A percentile compares a stretch with the other conserved stretches of the same genome.
Evolutionary conservation across 208 protist species (phyloP).

Genomic region (Trypanosoma lewisi): DNA sequence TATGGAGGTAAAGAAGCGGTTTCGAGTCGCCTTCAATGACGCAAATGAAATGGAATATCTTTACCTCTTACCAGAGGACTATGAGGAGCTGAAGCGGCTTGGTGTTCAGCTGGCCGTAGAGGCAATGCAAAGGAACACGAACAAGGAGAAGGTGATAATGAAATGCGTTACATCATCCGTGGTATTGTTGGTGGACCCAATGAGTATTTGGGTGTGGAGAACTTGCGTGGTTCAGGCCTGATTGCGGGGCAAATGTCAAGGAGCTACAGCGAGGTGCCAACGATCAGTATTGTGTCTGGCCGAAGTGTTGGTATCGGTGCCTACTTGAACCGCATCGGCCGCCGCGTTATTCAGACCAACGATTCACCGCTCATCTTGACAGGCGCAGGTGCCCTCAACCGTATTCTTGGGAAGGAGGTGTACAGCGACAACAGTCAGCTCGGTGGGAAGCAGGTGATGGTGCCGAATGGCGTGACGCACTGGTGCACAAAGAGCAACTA

Average conservation of each 20-base stretch:
- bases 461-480: slow-evolving; percentile 96
- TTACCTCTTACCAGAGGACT: slow-evolving; percentile 92
- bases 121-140: slow-evolving; percentile 30
- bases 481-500: slow-evolving; percentile 85
- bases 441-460: slow-evolving; percentile 97
- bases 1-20: slow-evolving; percentile 91
- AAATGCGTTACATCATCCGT: slow-evolving; percentile 83
- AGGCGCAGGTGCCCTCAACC: slow-evolving; percentile 90
- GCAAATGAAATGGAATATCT: slow-evolving; percentile 93
- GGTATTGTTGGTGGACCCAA: slow-evolving; percentile 90
- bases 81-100: slow-evolving; percentile 41
- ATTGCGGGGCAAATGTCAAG: slow-evolving; percentile 97
- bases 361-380: slow-evolving; percentile 95
- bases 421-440: slow-evolving; percentile 97
- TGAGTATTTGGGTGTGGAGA: slow-evolving; percentile 97
- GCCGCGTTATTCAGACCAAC: slow-evolving; percentile 94
- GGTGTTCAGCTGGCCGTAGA: slow-evolving; percentile 32
- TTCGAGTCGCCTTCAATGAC: slow-evolving; percentile 89
- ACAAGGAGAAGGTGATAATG: slow-evolving; percentile 43
- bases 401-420: slow-evolving; percentile 95
- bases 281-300: slow-evolving; percentile 95
- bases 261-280: slow-evolving; percentile 97
- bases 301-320: slow-evolving; percentile 98
- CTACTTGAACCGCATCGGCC: slow-evolving; percentile 97
- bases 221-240: slow-evolving; percentile 95